A percentile compares a stretch with the other conserved stretches of the same genome.
Evolutionary conservation across 345 rosid species (phyloP).

Genomic region (Trapa bicornis): DNA sequence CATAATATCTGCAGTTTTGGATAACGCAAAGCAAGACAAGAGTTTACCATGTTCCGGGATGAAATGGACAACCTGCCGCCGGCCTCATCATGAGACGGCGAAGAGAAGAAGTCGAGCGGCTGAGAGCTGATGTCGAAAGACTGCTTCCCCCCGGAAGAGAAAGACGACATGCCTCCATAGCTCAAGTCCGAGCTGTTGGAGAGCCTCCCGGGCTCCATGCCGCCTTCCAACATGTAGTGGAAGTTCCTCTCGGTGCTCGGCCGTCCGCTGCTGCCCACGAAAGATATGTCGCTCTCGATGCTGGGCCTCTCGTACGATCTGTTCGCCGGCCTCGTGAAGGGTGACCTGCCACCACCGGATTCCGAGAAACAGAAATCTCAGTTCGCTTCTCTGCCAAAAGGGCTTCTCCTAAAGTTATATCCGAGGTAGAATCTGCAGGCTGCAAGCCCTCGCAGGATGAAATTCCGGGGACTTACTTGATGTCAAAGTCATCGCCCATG

Average conservation of each 20-base stretch:
- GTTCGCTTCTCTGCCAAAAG: neutral
- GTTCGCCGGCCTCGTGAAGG: constrained; percentile 32
- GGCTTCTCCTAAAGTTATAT: no score
- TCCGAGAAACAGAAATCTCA: no score
- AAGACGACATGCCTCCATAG: constrained; percentile 11
- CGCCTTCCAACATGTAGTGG: constrained; percentile 24
- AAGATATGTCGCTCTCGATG: constrained; percentile 60
- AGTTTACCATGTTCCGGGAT: constrained; percentile 31
- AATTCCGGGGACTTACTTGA: constrained; percentile 15
- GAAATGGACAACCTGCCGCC: constrained; percentile 33
- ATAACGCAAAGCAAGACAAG: neutral
- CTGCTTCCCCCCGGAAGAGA: constrained; percentile 24
- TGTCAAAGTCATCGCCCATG: constrained; percentile 23
- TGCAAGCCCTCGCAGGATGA: neutral
- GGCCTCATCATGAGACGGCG: constrained; percentile 13
- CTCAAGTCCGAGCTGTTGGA: constrained; percentile 38
- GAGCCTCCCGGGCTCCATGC: constrained; percentile 23
- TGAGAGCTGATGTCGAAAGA: constrained; percentile 36
- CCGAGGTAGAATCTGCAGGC: no score
- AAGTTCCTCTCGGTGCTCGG: constrained; percentile 36
- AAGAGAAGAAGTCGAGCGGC: constrained; percentile 25
- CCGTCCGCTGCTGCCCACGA: constrained; percentile 49
- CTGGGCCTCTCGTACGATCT: constrained; percentile 28
- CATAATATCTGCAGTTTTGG: neutral
- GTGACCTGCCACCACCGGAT: constrained; percentile 33